phyloP scores from a whole-genome alignment of 2,329 filamentous ascomycete genomes.

The Alternaria arborescens region DNA sequence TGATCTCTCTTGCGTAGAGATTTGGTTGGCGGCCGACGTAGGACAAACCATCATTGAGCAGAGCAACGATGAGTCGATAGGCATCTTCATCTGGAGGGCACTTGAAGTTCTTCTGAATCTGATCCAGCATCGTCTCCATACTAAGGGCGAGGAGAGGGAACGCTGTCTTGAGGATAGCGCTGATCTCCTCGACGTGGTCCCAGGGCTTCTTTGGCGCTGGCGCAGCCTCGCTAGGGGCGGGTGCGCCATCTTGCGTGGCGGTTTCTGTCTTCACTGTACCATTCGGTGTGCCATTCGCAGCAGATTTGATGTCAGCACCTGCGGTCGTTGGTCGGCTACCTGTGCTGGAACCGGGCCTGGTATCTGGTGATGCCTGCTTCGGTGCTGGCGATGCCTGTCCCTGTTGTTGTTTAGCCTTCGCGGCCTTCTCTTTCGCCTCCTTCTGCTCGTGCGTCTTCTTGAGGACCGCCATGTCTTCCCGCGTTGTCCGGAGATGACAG shows the following conservation, averaged over 20 bases:
- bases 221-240: slow-evolving; percentile 33
- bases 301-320: slow-evolving; percentile 60
- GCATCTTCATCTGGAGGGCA: slow-evolving; percentile 98
- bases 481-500: slow-evolving; percentile 90
- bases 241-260: slow-evolving; percentile 39
- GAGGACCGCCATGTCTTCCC: slow-evolving; percentile 92
- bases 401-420: slow-evolving; percentile 69
- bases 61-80: slow-evolving; percentile 93
- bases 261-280: slow-evolving; percentile 52
- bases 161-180: slow-evolving; percentile 93
- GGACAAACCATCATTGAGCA: slow-evolving; percentile 92
- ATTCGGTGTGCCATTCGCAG: slow-evolving; percentile 56
- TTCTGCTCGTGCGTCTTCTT: slow-evolving; percentile 82
- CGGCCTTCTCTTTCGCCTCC: slow-evolving; percentile 63
- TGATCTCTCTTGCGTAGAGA: slow-evolving; percentile 89
- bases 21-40: slow-evolving; percentile 89
- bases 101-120: slow-evolving; percentile 99
- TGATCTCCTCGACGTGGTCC: slow-evolving; percentile 96
- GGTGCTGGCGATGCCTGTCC: slow-evolving; percentile 50
- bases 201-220: slow-evolving; percentile 75
- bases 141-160: slow-evolving; percentile 95
- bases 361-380: slow-evolving; percentile 49
- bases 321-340: slow-evolving; percentile 43
- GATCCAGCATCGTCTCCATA: slow-evolving; percentile 99
- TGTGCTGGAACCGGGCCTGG: slow-evolving; percentile 41